Base-by-base conservation (phyloP, 164 flowering plant species). In the Vitis riparia region DNA sequence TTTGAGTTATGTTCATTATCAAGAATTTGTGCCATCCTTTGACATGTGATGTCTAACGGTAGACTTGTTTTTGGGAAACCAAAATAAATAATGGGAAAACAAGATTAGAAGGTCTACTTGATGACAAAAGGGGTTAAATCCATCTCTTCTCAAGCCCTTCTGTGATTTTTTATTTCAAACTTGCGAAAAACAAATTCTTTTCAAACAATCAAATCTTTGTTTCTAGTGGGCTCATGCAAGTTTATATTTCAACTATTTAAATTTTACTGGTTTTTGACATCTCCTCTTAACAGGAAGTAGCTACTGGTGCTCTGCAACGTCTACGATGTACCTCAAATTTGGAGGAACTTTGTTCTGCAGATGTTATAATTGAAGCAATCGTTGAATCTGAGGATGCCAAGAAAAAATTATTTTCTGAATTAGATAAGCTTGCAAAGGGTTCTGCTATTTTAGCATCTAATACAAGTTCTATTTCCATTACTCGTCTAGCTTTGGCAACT, bases 391-490 rank as follows among this genome's bases (percentile, higher is more conserved):
- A 94, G 83, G 90, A 83, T 68, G 87, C 78, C n/a, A 94, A 94
- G 85, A 94, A 83, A 70, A 84, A 79, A 53, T 49, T 93, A 48
- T 95, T 93, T 79, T 55, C 71, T 68, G 77, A 84, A 50, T 77
- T 95, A 12, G 98, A 93, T 81, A 86, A 79, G 76, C 85, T 90
- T 47, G 75, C 79, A 9, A 91, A 95, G 78, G 56, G 66, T 48
- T 88, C 94, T 65, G 84, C 96, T 17, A 88, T 95, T 73, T 81
- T 93, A 79, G 97, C 99, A 27, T 91, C 99, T n/a, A 93, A 95
- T 69, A 95, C 99, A 23, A 95, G 99, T 76, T 93, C 99, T 17
- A 95, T 95, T 55, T 91, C 99, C 62, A 91, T 95, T 51, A 90
- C 97, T 67, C 91, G 97, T 49, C 63, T 95, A 63, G 99, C 96